Evolutionary conservation across 176 grass and related monocot genomes (phyloP).

Genomic region (Zizania latifolia): DNA sequence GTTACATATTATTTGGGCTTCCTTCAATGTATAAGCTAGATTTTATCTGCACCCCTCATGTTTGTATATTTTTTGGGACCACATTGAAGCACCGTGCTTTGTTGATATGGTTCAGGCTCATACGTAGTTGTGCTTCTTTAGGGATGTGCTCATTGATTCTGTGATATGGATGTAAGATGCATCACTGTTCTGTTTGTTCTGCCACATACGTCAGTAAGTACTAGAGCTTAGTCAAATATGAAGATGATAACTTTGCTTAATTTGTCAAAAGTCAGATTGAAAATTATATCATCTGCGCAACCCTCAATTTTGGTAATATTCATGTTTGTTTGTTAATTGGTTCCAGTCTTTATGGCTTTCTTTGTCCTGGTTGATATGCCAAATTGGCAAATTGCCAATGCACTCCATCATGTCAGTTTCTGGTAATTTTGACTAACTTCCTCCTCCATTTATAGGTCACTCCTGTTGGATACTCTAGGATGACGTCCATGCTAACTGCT

Average conservation of each 20-base stretch:
- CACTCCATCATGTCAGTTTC: slow-evolving; percentile 3
- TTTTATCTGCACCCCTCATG: not conserved
- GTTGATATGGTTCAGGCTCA: not conserved
- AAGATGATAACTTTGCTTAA: not conserved
- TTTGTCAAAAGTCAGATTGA: not conserved
- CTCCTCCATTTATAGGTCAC: slow-evolving; percentile 62
- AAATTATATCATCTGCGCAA: not conserved
- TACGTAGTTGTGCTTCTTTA: not conserved
- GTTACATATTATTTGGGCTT: not conserved
- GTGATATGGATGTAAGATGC: not conserved
- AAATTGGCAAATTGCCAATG: too few species aligned
- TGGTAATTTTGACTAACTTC: slow-evolving; percentile 14
- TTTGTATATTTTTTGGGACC: not conserved
- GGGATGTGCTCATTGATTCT: not conserved
- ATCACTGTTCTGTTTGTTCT: slow-evolving; percentile 17
- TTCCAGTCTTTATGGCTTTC: not conserved
- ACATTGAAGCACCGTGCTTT: not conserved
- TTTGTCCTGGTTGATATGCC: slow-evolving; percentile 12
- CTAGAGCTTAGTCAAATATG: not conserved
- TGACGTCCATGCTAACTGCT: slow-evolving; percentile 72
- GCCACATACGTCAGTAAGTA: slow-evolving; percentile 7
- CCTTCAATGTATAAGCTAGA: slow-evolving; percentile 14
- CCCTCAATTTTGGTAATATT: not conserved
- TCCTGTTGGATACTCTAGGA: slow-evolving; percentile 74
- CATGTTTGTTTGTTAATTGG: not conserved